These are phyloP conservation scores for Neospermospora avenae DNA, from an alignment of 2,329 filamentous ascomycete genomes.

Conservation along the genomic window DNA sequence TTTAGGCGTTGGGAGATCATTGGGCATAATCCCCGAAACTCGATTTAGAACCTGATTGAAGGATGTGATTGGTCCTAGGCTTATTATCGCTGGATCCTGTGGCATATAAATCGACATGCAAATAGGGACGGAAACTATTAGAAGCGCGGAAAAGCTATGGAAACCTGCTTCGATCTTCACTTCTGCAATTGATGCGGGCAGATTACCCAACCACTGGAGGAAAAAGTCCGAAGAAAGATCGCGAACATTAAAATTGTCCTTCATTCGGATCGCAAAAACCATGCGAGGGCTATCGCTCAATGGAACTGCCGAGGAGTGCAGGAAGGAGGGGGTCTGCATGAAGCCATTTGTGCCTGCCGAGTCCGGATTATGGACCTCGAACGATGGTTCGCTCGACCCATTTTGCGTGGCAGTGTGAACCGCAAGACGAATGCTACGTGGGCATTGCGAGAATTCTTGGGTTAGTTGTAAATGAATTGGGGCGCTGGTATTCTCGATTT, in stretches of 20 bases:
- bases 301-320: slow-evolving; percentile 16
- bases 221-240: slow-evolving; percentile 23
- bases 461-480: slow-evolving; percentile 19
- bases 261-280: slow-evolving; percentile 24
- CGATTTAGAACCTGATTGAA: slow-evolving; percentile 20
- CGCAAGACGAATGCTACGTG: slow-evolving; percentile 25
- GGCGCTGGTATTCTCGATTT: slow-evolving; percentile 6
- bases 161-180: slow-evolving; percentile 28
- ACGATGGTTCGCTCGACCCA: slow-evolving; percentile 1
- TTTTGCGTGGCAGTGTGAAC: slow-evolving; percentile 3
- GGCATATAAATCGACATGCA: slow-evolving; percentile 28
- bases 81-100: slow-evolving; percentile 21
- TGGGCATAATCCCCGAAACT: slow-evolving; percentile 11
- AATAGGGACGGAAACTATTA: slow-evolving; percentile 27
- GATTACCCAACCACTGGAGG: slow-evolving; percentile 22
- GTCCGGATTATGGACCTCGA: slow-evolving; percentile 11
- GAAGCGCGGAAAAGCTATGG: slow-evolving; percentile 23
- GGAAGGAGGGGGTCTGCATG: slow-evolving; percentile 16
- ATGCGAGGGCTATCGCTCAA: slow-evolving; percentile 20
- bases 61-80: slow-evolving; percentile 23
- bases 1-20: slow-evolving; percentile 24
- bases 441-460: slow-evolving; percentile 15
- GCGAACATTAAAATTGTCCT: slow-evolving; percentile 15
- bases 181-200: slow-evolving; percentile 21
- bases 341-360: neutral